These are phyloP conservation scores for Metschnikowia dekortorum DNA, from an alignment of 805 yeast genomes.

Conservation along the genomic window DNA sequence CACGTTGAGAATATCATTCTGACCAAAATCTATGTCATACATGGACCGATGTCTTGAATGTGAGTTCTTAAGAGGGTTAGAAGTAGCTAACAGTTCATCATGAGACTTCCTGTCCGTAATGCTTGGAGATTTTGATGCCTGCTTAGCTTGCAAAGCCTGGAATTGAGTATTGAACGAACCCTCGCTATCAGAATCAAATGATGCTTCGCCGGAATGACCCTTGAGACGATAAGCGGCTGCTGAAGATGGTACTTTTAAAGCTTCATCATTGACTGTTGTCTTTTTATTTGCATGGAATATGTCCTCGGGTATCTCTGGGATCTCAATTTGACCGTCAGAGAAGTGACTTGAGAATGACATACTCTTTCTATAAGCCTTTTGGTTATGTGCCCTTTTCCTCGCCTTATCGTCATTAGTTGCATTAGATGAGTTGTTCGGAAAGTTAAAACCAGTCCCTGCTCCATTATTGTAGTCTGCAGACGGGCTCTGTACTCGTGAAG, in stretches of 20 bases:
- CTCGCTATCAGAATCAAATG: conserved; percentile 32
- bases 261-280: conserved; percentile 17
- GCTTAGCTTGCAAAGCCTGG: conserved; percentile 9
- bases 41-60: conserved; percentile 39
- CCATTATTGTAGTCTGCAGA: conserved; percentile 28
- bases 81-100: neutral
- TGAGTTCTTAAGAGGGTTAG: conserved; percentile 8
- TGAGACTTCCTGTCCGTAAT: conserved; percentile 3
- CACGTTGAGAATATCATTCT: neutral
- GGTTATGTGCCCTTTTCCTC: conserved; percentile 3
- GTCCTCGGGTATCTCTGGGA: conserved; percentile 33
- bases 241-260: conserved; percentile 33
- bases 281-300: neutral
- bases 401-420: conserved; percentile 27
- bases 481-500: neutral
- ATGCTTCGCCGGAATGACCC: conserved; percentile 19
- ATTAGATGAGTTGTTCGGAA: conserved; percentile 33
- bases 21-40: conserved; percentile 27
- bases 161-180: conserved; percentile 21
- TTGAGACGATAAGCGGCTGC: conserved; percentile 29
- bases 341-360: conserved; percentile 9
- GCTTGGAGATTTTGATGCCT: neutral
- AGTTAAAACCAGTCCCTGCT: conserved; percentile 32
- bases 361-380: conserved; percentile 12
- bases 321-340: conserved; percentile 37